Evolutionary conservation across 2,329 filamentous ascomycete species (phyloP).

Genomic region (Alternaria ethzedia): DNA sequence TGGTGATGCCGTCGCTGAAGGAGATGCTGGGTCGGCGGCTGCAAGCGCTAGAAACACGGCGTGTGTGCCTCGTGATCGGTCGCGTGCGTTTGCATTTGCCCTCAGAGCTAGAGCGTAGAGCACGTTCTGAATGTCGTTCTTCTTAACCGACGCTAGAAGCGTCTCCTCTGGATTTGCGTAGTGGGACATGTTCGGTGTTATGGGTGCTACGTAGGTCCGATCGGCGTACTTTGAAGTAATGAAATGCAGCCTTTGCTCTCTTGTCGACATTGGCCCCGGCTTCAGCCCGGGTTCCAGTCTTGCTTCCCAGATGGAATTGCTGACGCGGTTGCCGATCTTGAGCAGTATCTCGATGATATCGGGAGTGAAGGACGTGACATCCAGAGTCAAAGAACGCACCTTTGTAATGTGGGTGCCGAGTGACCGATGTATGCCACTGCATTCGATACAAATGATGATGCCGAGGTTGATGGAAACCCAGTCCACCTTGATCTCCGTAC

Average conservation of each 20-base stretch:
- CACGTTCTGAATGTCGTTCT: constrained; percentile 92
- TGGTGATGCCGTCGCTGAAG: constrained; percentile 58
- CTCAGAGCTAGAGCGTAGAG: constrained; percentile 86
- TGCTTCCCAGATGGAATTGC: constrained; percentile 97
- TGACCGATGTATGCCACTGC: constrained; percentile 94
- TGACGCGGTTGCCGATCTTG: constrained; percentile 89
- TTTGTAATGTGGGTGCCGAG: constrained; percentile 98
- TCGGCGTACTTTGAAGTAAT: constrained; percentile 96
- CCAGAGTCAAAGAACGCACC: constrained; percentile 90
- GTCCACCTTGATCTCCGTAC: constrained; percentile 89
- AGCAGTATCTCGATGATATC: constrained; percentile 95
- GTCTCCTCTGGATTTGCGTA: constrained; percentile 85
- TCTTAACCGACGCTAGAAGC: constrained; percentile 89
- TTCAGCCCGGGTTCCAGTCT: constrained; percentile 76
- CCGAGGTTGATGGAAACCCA: constrained; percentile 99
- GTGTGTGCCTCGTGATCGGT: constrained; percentile 87
- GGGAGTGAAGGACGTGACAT: constrained; percentile 93
- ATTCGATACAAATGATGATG: constrained; percentile 96
- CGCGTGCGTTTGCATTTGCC: constrained; percentile 79
- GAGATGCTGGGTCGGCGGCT: constrained; percentile 87
- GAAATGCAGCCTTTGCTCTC: constrained; percentile 91
- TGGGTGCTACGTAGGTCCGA: constrained; percentile 77
- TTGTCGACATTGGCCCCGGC: constrained; percentile 75
- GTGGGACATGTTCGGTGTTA: constrained; percentile 75
- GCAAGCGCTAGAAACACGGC: constrained; percentile 89